Evolutionary conservation across 2,329 filamentous ascomycete genomes (phyloP), one percentile per base, ranked within the genome.

Genomic region (Cercospora sesami): DNA sequence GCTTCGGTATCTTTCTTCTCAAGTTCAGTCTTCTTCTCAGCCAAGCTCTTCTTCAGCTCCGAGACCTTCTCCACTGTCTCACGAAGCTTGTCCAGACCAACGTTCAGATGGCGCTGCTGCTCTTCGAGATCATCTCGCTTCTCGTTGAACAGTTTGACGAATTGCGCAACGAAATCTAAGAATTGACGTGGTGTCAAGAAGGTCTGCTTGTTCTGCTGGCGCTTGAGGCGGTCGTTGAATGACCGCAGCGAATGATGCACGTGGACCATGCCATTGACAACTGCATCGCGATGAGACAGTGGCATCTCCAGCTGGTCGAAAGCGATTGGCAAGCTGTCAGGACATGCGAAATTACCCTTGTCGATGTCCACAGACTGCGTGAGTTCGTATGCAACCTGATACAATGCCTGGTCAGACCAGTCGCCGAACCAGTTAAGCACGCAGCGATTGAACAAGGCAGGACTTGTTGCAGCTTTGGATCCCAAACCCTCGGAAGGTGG

Each of bases 341-440:
- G 94, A 4, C 94, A 92, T 63, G 86, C 84, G 79, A 94, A 99
- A 76, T 90, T 93, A 63, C 91, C 85, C 70, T 93, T 90, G 78
- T 99, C 95, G 64, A 99, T 86, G 78, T 99, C 95, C 68, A 99
- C 89, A n/a, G 93, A 94, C 72, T 96, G 91, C 0, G 96, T 99
- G 67, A 99, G 88, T 80, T 99, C 95, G 71, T 92, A 93, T 26
- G 92, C 94, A 71, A 99, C 96, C 80, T 99, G 96, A 89, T 96
- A 99, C 21, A 99, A 86, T 42, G 95, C 96, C 82, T 99, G 95
- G 79, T 99, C 95, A 63, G 95, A 99, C 95, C 95, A 99, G 81
- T 99, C 95, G 72, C 95, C 95, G 79, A 99, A 97, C 95, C 95
- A 99, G 82, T 99, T 99, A 74, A 99, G 90, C 60, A 99, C 95